These are phyloP conservation scores for Piromyces sp. DNA, from an alignment of 192 early-diverging fungal species.

Conservation along the genomic window DNA sequence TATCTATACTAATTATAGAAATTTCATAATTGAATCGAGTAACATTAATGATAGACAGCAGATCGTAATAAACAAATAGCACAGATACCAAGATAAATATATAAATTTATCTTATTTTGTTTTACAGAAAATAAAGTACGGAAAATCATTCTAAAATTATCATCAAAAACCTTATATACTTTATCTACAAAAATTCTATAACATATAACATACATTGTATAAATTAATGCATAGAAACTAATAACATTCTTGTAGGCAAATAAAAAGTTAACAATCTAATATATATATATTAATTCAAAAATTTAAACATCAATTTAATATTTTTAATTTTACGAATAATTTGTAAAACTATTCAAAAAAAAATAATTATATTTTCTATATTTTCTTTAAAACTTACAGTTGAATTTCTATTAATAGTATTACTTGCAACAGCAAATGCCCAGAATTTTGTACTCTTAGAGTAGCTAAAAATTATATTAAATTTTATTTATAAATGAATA, in stretches of 20 bases:
- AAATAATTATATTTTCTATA: no score
- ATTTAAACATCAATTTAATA: no score
- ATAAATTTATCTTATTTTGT: not conserved
- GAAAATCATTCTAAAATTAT: not conserved
- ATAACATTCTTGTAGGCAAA: not conserved
- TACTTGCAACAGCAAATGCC: not conserved
- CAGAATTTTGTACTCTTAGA: not conserved
- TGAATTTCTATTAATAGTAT: not conserved
- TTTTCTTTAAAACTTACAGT: not conserved
- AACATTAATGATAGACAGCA: no score
- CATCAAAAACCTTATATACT: not conserved
- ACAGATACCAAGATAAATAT: not conserved
- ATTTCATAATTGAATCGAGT: no score
- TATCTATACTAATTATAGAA: no score
- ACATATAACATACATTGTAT: not conserved
- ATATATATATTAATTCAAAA: no score
- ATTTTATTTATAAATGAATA: no score
- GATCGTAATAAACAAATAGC: not conserved
- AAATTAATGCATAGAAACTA: not conserved
- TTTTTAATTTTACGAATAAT: no score
- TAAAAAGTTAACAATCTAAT: not conserved
- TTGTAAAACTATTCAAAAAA: no score
- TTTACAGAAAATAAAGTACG: not conserved
- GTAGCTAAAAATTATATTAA: not conserved
- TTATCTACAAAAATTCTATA: not conserved